phyloP scores from a whole-genome alignment of 306 rosid species.

The Gastrolobium bilobum region DNA sequence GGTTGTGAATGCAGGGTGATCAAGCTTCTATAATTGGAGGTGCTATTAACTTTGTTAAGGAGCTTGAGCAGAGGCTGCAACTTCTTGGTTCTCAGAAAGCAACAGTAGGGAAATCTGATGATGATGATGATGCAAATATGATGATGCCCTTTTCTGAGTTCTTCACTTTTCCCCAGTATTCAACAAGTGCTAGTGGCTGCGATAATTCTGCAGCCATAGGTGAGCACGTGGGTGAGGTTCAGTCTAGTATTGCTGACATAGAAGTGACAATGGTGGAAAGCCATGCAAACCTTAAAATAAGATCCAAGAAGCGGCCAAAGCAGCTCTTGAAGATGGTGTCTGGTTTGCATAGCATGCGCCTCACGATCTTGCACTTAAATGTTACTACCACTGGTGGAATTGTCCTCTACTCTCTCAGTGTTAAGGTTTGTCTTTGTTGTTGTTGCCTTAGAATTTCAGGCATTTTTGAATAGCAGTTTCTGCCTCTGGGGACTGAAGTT shows the following conservation, averaged over 20 bases:
- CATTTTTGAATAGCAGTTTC: neutral
- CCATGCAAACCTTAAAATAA: constrained; percentile 90
- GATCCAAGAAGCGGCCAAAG: constrained; percentile 73
- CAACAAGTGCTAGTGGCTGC: constrained; percentile 50
- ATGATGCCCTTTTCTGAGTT: constrained; percentile 78
- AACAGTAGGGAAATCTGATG: constrained; percentile 34
- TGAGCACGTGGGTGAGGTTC: constrained; percentile 51
- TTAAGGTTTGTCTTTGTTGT: constrained; percentile 66
- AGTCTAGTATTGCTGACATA: constrained; percentile 70
- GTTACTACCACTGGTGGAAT: constrained; percentile 69
- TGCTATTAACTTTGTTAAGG: constrained; percentile 90
- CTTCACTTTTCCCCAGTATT: constrained; percentile 87
- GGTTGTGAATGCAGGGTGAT: constrained; percentile 72
- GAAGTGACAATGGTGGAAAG: constrained; percentile 96
- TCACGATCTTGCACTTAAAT: constrained; percentile 84
- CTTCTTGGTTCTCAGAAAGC: constrained; percentile 64
- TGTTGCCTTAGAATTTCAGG: neutral
- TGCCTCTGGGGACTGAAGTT: neutral
- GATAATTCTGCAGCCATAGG: constrained; percentile 49
- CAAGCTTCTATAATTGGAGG: constrained; percentile 97
- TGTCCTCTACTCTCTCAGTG: constrained; percentile 80
- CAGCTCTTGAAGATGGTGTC: constrained; percentile 81
- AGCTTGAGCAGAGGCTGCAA: constrained; percentile 84
- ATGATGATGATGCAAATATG: neutral
- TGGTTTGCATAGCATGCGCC: constrained; percentile 72